phyloP scores from a whole-genome alignment of 2,329 filamentous ascomycete species.

The Cadophora gregata region DNA sequence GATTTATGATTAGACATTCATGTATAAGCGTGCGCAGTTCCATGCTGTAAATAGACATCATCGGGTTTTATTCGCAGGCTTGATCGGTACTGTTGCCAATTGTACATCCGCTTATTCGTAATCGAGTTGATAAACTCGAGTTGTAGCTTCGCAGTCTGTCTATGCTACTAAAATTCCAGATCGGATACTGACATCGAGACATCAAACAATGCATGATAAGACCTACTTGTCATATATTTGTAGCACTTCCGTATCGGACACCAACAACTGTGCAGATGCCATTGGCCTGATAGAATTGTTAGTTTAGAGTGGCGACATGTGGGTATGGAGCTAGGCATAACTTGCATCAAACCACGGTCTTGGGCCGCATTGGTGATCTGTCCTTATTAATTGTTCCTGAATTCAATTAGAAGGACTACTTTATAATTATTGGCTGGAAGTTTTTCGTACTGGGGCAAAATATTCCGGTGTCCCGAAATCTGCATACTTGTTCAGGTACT shows the following conservation, averaged over 20 bases:
- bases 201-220: conserved; percentile 25
- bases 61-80: conserved; percentile 1
- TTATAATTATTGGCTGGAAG: too few relatives aligned
- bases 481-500: not conserved
- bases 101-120: conserved; percentile 8
- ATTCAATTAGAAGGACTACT: not conserved
- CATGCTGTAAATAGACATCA: conserved; percentile 13
- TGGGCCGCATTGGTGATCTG: not conserved
- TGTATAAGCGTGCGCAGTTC: conserved; percentile 15
- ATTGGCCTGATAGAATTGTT: not conserved
- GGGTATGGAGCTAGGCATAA: too few relatives aligned
- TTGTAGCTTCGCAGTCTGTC: conserved; percentile 11
- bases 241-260: conserved; percentile 6
- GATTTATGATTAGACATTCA: conserved; percentile 22
- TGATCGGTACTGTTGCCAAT: conserved; percentile 9
- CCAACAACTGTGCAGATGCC: not conserved
- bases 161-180: conserved; percentile 11
- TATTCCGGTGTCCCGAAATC: not conserved
- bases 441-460: not conserved
- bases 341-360: conserved; percentile 13
- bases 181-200: not conserved
- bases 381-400: not conserved
- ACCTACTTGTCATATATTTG: conserved; percentile 29
- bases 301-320: too few relatives aligned
- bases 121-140: conserved; percentile 17